These are phyloP conservation scores for Strobilomyces confusus DNA, from an alignment of 768 basidiomycete genomes.

Conservation along the genomic window DNA sequence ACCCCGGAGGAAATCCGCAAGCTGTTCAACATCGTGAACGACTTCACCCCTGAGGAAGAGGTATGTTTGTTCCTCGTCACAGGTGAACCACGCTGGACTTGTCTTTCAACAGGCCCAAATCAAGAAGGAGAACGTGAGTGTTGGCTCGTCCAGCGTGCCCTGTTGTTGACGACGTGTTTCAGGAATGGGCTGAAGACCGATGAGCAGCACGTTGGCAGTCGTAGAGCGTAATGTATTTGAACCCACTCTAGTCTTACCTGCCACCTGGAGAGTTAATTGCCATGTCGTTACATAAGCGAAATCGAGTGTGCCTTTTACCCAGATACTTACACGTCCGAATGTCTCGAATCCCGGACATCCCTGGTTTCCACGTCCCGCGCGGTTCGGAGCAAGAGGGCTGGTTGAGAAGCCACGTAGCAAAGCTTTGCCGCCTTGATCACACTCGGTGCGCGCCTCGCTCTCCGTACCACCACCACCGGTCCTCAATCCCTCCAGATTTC, in stretches of 20 bases:
- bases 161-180: slow-evolving; percentile 19
- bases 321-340: slow-evolving; percentile 22
- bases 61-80: slow-evolving; percentile 38
- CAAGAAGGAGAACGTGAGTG: slow-evolving; percentile 96
- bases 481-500: slow-evolving; percentile 57
- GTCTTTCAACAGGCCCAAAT: slow-evolving; percentile 72
- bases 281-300: slow-evolving; percentile 22
- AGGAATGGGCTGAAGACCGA: slow-evolving; percentile 96
- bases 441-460: slow-evolving; percentile 46
- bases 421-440: slow-evolving; percentile 59
- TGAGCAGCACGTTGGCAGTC: slow-evolving; percentile 37
- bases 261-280: slow-evolving; percentile 16
- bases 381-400: slow-evolving; percentile 60
- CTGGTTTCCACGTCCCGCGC: slow-evolving; percentile 53
- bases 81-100: slow-evolving; percentile 2
- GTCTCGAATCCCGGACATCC: slow-evolving; percentile 67
- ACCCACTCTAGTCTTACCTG: slow-evolving; percentile 18
- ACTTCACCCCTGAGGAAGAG: slow-evolving; percentile 99
- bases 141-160: neutral
- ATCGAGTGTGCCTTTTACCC: neutral
- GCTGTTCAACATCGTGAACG: slow-evolving; percentile 95
- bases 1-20: slow-evolving; percentile 99
- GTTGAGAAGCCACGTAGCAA: slow-evolving; percentile 61
- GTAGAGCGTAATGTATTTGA: slow-evolving; percentile 26
- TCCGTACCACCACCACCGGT: neutral